Conservation (phyloP, 2,329 filamentous ascomycete genomes). For the Colletotrichum euphorbiae region DNA sequence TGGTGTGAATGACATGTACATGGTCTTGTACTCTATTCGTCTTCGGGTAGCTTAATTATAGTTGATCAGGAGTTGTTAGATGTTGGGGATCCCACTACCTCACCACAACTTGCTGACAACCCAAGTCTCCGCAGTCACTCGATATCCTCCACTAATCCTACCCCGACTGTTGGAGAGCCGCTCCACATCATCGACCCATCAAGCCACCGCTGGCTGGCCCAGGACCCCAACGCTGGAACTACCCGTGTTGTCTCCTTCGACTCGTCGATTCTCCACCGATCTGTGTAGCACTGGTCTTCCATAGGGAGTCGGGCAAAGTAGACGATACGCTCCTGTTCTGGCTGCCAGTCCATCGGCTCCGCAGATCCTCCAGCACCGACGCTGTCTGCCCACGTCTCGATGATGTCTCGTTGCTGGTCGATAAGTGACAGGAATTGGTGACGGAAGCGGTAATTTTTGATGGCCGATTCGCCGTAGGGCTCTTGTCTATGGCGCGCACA, state of each 20-base stretch:
- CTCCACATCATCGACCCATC: slow-evolving; percentile 14
- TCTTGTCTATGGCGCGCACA: not conserved
- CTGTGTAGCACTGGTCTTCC: slow-evolving; percentile 35
- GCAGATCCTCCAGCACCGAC: slow-evolving; percentile 38
- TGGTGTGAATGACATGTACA: slow-evolving; percentile 27
- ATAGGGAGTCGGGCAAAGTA: slow-evolving; percentile 29
- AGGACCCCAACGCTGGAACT: slow-evolving; percentile 5
- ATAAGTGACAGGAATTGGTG: slow-evolving; percentile 21
- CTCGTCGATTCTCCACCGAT: slow-evolving; percentile 30
- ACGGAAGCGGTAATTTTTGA: slow-evolving; percentile 30
- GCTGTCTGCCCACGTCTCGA: slow-evolving; percentile 41
- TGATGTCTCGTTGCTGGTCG: slow-evolving; percentile 31
- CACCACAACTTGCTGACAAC: not conserved
- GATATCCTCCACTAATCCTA: slow-evolving; percentile 4
- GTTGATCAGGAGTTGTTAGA: not conserved
- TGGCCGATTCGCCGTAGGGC: not conserved
- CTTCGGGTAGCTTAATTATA: not conserved
- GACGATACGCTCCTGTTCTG: slow-evolving; percentile 41
- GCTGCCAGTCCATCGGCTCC: slow-evolving; percentile 46
- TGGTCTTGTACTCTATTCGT: slow-evolving; percentile 2
- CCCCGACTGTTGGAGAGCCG: slow-evolving; percentile 1
- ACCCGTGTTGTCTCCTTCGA: not conserved
- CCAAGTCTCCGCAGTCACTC: slow-evolving; percentile 3
- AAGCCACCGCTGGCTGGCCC: not conserved
- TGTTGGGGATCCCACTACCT: not conserved